phyloP scores from a whole-genome alignment of 208 protist genomes.

The Wallacemonas rigidus region DNA sequence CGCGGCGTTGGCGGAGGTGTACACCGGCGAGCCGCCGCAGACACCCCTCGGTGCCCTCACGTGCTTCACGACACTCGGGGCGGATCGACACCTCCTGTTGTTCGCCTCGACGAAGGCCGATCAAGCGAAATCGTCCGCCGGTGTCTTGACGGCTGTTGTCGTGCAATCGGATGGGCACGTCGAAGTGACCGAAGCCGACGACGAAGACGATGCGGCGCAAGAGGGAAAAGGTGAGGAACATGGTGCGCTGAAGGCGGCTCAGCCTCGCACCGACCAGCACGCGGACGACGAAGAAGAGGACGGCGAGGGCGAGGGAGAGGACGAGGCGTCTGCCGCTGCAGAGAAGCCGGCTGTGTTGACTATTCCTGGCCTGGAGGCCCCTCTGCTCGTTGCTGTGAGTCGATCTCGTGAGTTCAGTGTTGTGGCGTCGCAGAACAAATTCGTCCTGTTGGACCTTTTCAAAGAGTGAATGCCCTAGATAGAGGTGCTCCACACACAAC shows the following conservation, averaged over 20 bases:
- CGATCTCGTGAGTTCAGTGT: conserved; percentile 68
- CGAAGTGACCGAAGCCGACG: conserved; percentile 4
- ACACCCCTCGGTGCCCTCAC: background rate
- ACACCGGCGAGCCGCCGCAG: background rate
- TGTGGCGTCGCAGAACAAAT: conserved; percentile 52
- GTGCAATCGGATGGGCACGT: conserved; percentile 14
- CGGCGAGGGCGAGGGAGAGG: conserved; percentile 4
- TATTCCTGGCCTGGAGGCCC: conserved; percentile 14
- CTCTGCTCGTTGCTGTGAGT: conserved; percentile 61
- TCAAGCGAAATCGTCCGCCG: background rate
- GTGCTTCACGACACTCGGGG: background rate
- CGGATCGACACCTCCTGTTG: background rate
- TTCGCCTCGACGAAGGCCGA: background rate
- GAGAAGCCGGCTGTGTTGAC: conserved; percentile 3
- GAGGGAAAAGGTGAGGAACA: conserved; percentile 18
- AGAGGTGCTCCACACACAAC: too few species aligned
- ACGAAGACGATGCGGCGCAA: conserved; percentile 13
- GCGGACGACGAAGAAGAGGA: conserved; percentile 7
- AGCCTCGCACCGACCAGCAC: too few species aligned
- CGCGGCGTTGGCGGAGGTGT: background rate
- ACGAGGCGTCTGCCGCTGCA: background rate
- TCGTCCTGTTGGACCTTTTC: conserved; percentile 78
- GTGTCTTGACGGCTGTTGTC: conserved; percentile 6
- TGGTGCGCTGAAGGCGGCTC: background rate
- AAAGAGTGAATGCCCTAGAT: conserved; percentile 21